Base-by-base conservation (phyloP, 495 filamentous ascomycete genomes). In the Lepidopterella palustris region DNA sequence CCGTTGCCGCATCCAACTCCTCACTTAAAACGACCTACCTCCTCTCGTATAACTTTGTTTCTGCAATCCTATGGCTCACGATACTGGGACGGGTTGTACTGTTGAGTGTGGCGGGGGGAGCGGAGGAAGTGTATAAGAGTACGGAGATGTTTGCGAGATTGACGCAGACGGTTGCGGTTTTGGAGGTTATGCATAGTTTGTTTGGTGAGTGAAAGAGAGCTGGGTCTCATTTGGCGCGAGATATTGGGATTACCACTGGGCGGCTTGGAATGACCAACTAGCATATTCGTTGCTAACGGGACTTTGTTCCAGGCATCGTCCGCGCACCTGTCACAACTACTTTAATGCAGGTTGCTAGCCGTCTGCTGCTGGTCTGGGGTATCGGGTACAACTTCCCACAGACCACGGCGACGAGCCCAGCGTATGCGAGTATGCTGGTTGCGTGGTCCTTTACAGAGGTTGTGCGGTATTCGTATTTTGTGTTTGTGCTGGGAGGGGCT, bases 391-490 rank as follows among this genome's bases (percentile, higher is more conserved):
- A 73, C 40, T 95, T 90, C 77, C 83, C 82, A 0, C 49, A 49
- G n/a, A 74, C 76, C 39, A 76, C 83, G 5, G 77, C 78, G 42
- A 29, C 60, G 3, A 76, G 70, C 40, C 55, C 74, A 5, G 82
- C 76, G 35, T 90, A 88, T 73, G 79, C 76, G 45, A 80, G 72
- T 53, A 91, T 92, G 88, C 76, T 97, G 47, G 58, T 80, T 27
- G 90, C 92, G 0, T 97, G 92, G 92, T 81, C 80, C 39, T 66
- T 88, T 24, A 96, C 92, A 13, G 92, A 97, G 76, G 83, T 92
- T 13, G 82, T 93, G 59, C 84, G 92, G 39, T 97, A 97, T 76
- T 79, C 81, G 61, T 97, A 88, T 74, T 97, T 96, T 67, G 85
- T 86, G 21, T 78, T 89, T 65, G 82, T 82, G 67, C 79, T 96